Evolutionary conservation across 768 basidiomycete species (phyloP), one percentile per base, ranked within the genome.

Genomic region (Filobasidium wieringae): DNA sequence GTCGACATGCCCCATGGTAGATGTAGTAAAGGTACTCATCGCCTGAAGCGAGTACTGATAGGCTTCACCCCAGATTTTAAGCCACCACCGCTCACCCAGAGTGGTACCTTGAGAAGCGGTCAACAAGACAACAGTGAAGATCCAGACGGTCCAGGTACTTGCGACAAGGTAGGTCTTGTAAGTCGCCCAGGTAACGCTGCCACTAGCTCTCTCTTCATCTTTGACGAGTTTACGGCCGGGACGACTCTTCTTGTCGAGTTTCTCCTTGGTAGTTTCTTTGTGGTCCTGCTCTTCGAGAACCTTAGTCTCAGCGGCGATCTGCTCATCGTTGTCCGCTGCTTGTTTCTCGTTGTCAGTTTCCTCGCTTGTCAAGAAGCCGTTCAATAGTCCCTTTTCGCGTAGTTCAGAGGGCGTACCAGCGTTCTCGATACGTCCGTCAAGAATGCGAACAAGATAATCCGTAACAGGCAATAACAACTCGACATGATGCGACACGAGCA

Each of bases 151-250:
- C 58, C 60, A 71, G 45, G 74, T 68, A 6, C 69, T 70, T 1
- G 74, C 71, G 5, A 65, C 60, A 43, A 76, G 71, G 62, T 76
- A 76, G 11, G 78, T 76, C 65, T 77, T 77, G 66, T 81, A 81
- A 27, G 79, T 79, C 12, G 75, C 72, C 85, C 86, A 88, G 66
- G 87, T 87, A 30, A 92, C 88, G 34, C 84, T 82, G 0, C 89
- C 90, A 1, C 79, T 79, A 61, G 86, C 86, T 41, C 88, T 72
- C 51, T 87, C 84, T 67, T 91, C 88, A 49, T 89, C 88, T 68
- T 88, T 83, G 57, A 89, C 72, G 11, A 89, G 73, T 40, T 67
- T 71, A 9, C 68, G 64, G 26, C 41, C 43, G 34, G 54, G 47
- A 30, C 66, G 63, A 24, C 59, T 62, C 30, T 58, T 53, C 40